Base-by-base conservation (phyloP, 2,329 filamentous ascomycete genomes). In the Aspergillus quadricinctus region DNA sequence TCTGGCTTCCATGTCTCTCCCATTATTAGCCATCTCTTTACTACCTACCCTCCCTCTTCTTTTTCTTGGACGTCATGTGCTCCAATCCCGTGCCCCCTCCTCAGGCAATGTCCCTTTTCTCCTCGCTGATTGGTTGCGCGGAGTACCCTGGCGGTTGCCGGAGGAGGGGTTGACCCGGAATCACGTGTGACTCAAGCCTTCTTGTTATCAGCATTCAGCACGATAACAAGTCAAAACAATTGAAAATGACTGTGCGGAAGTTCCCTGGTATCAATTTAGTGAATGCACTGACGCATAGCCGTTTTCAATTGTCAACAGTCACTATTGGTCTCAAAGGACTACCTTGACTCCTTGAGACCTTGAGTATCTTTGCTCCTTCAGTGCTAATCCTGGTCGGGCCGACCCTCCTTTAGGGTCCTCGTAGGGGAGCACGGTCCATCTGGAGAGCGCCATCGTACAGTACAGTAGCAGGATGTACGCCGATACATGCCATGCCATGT, bases 1-100 rank as follows among this genome's bases (percentile, higher is more conserved):
- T 3, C 14, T 14, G 5, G 31, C 14, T 17, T 17, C 6, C 31
- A 37, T 37, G 17, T 37, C 5, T 37, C 31, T 54, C 56, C 57
- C 59, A 62, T 35, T 35, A 62, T 35, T 35, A 35, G 31, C 53
- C 54, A 49, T 55, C 57, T 59, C 58, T 52, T 57, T 58, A 56
- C 52, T 48, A 19, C 57, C 52, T 48, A 19, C 57, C 58, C 57
- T 56, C 62, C 62, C 59, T 58, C 56, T 50, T 53, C 48, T 46
- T 49, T 53, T 49, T 53, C 17, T 58, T 50, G 55, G 50, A 62
- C 61, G 67, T 75, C 73, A 75, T 69, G 71, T 75, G 73, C 66
- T 62, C 57, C 53, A 57, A 66, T 72, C 72, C 72, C 72, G 71
- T 74, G 72, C 66, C 69, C 61, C 71, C 64, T 66, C 67, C 57